Conservation (phyloP, 768 basidiomycete species). For the Pleurotus djamor region DNA sequence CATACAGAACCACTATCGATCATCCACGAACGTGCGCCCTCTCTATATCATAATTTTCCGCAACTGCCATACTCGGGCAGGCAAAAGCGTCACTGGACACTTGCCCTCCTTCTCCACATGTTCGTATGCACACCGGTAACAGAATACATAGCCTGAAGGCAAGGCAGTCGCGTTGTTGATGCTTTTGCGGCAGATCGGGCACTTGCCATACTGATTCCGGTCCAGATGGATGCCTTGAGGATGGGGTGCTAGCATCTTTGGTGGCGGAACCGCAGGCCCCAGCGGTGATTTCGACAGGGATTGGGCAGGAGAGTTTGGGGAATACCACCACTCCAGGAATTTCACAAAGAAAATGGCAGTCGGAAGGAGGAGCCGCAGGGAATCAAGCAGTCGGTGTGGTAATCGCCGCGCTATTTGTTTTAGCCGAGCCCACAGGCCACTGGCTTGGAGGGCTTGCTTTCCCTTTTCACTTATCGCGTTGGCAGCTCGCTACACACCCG, state of each 20-base stretch:
- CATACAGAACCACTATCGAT: conserved; percentile 20
- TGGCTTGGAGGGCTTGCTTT: conserved; percentile 25
- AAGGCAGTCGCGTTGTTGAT: conserved; percentile 88
- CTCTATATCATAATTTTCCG: conserved; percentile 76
- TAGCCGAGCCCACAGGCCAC: conserved; percentile 39
- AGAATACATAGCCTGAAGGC: conserved; percentile 93
- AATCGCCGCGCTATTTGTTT: conserved; percentile 46
- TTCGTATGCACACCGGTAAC: conserved; percentile 88
- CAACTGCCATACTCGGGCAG: conserved; percentile 76
- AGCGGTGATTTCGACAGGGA: conserved; percentile 61
- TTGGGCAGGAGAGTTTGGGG: conserved; percentile 83
- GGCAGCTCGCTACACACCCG: conserved; percentile 36
- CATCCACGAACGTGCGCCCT: conserved; percentile 48
- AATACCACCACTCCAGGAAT: conserved; percentile 99
- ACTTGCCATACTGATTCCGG: conserved; percentile 68
- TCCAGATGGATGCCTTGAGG: conserved; percentile 69
- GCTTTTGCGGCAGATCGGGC: conserved; percentile 72
- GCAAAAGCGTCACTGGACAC: conserved; percentile 87
- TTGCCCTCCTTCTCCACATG: conserved; percentile 73
- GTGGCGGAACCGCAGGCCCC: conserved; percentile 76
- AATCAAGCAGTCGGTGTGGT: conserved; percentile 71
- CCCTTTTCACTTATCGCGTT: conserved; percentile 20
- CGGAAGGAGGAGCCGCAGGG: conserved; percentile 75
- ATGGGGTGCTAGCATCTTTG: conserved; percentile 72
- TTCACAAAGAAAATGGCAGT: conserved; percentile 94